Conservation (phyloP, 768 basidiomycete species). For the Hericium coralloides region DNA sequence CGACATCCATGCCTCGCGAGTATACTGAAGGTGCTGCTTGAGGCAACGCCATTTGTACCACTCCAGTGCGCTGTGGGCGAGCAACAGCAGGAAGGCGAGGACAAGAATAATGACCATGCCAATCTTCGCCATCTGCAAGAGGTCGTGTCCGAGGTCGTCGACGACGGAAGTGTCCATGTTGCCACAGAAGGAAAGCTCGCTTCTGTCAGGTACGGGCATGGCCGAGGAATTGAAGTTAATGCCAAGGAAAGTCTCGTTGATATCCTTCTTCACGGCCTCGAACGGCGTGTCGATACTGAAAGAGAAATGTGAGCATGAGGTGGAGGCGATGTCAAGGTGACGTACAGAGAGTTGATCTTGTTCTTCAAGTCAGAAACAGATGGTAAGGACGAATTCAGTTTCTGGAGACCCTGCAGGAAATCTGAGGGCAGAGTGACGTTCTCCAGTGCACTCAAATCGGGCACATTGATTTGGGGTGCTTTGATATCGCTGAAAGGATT, state of each 20-base stretch:
- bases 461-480: constrained; percentile 65
- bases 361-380: constrained; percentile 68
- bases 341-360: constrained; percentile 59
- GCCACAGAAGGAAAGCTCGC: constrained; percentile 64
- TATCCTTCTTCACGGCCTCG: constrained; percentile 77
- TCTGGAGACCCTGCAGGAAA: constrained; percentile 63
- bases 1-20: constrained; percentile 67
- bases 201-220: constrained; percentile 70
- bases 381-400: constrained; percentile 76
- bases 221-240: constrained; percentile 62
- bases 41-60: constrained; percentile 85
- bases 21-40: constrained; percentile 54
- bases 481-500: constrained; percentile 65
- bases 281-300: constrained; percentile 78
- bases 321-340: constrained; percentile 5
- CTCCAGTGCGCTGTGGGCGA: constrained; percentile 66
- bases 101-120: constrained; percentile 67
- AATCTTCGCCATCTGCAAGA: constrained; percentile 75
- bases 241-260: constrained; percentile 77
- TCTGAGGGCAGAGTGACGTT: constrained; percentile 75
- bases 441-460: constrained; percentile 62
- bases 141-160: constrained; percentile 73
- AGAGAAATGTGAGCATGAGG: background rate
- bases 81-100: constrained; percentile 64
- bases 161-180: constrained; percentile 76